Conservation (phyloP, 371 early-diverging fungal species). For the Rhizopus sp. region DNA sequence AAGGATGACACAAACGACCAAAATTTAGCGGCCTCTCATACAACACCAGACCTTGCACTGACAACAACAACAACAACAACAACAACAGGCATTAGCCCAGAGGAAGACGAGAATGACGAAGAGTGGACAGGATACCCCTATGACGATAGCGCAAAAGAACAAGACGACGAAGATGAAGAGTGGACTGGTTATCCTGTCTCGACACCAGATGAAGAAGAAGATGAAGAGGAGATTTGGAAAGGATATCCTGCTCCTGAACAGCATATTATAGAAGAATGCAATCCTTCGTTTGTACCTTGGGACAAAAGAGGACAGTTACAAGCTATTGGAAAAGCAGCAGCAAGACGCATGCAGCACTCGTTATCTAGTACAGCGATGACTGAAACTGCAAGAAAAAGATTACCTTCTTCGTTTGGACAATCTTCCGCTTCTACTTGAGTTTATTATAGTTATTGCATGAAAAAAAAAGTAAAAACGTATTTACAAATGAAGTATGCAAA, state of each 20-base stretch:
- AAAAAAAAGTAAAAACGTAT: neutral
- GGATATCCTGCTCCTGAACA: constrained; percentile 34
- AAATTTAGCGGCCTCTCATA: neutral
- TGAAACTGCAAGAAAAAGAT: constrained; percentile 11
- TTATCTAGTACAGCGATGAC: constrained; percentile 1
- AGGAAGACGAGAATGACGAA: constrained; percentile 10
- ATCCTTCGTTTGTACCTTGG: constrained; percentile 7
- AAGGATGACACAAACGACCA: neutral
- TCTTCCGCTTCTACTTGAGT: constrained; percentile 22
- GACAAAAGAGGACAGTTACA: constrained; percentile 5
- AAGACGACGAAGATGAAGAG: constrained; percentile 25
- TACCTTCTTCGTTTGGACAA: constrained; percentile 12
- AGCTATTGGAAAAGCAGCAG: constrained; percentile 24
- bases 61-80: neutral
- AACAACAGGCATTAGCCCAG: neutral
- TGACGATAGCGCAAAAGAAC: neutral
- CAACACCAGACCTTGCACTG: neutral
- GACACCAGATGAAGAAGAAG: constrained; percentile 14
- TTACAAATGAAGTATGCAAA: neutral
- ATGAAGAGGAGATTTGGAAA: constrained; percentile 40
- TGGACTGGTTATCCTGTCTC: constrained; percentile 27
- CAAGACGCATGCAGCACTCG: constrained; percentile 19
- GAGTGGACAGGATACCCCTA: constrained; percentile 8
- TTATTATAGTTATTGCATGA: constrained; percentile 2
- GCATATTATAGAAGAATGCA: constrained; percentile 20